Conservation (phyloP, 805 yeast species). For the Komagataella kurtzmanii region DNA sequence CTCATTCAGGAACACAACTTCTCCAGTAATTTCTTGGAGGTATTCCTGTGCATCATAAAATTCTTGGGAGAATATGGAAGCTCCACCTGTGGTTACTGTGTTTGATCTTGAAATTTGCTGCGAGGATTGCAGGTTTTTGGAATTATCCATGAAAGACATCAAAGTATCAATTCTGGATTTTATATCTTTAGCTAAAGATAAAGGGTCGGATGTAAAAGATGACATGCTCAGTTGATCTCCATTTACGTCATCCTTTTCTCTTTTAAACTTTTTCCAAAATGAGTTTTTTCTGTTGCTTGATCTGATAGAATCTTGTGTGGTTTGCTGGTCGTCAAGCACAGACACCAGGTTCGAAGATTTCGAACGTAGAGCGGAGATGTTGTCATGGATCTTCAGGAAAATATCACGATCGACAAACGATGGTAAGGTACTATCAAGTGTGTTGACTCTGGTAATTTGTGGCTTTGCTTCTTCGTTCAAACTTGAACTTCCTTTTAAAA, state of each 20-base stretch:
- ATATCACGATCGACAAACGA: neutral
- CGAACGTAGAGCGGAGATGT: neutral
- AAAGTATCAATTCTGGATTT: constrained; percentile 11
- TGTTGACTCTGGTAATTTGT: neutral
- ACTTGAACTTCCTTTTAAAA: constrained; percentile 16
- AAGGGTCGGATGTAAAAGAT: neutral
- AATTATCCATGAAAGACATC: constrained; percentile 9
- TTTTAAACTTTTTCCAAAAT: neutral
- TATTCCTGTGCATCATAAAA: constrained; percentile 62
- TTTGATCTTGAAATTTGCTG: constrained; percentile 8
- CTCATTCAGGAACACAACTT: constrained; percentile 41
- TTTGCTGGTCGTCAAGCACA: neutral
- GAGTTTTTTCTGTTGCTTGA: neutral
- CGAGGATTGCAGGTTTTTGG: constrained; percentile 10
- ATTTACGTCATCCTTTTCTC: neutral
- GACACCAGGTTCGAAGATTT: neutral
- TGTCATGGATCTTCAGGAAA: neutral
- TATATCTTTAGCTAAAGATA: neutral
- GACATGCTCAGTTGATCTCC: neutral
- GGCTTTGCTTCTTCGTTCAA: constrained; percentile 4
- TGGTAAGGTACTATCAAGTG: neutral
- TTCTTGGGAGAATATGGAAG: constrained; percentile 33
- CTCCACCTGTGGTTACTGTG: constrained; percentile 8
- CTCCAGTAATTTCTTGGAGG: constrained; percentile 29
- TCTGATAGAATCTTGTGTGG: neutral